Conservation (phyloP, 2,329 filamentous ascomycete genomes). For the Daldinia eschscholtzii region DNA sequence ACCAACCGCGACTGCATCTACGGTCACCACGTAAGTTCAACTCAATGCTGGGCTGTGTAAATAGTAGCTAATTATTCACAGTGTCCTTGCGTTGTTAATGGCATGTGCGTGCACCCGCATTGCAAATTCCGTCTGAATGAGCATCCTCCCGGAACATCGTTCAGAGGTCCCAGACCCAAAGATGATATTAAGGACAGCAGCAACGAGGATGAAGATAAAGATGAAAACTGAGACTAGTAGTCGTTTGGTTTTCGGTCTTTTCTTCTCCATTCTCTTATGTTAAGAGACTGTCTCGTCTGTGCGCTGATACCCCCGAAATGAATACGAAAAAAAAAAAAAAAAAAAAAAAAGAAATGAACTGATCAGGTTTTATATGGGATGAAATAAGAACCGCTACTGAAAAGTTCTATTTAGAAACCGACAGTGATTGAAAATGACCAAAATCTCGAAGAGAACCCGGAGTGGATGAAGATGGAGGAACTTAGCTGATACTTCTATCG, state of each 20-base stretch:
- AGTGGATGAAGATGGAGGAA: not conserved
- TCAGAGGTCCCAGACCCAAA: constrained; percentile 47
- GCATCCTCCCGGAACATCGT: constrained; percentile 70
- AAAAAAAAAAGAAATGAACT: not conserved
- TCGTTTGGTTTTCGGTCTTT: not conserved
- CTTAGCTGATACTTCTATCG: not conserved
- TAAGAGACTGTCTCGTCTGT: not conserved
- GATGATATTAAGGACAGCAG: not conserved
- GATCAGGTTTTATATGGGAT: too few species aligned
- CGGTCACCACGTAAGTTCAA: constrained; percentile 69
- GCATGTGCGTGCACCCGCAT: constrained; percentile 64
- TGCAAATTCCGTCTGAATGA: constrained; percentile 67
- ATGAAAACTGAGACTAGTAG: not conserved
- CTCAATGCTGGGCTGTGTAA: not conserved
- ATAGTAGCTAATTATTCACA: constrained; percentile 45
- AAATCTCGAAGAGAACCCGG: too few species aligned
- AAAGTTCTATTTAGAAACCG: not conserved
- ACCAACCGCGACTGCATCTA: constrained; percentile 71
- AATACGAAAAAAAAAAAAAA: not conserved
- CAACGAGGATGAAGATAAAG: not conserved
- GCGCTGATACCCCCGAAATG: not conserved
- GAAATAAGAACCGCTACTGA: not conserved
- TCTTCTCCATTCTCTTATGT: not conserved
- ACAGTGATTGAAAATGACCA: not conserved
- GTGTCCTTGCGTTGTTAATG: constrained; percentile 67